Percentiles rank a stretch among this genome's conserved stretches.
Conservation (phyloP, 179 eudicot genomes). For the Carnegiea gigantea region DNA sequence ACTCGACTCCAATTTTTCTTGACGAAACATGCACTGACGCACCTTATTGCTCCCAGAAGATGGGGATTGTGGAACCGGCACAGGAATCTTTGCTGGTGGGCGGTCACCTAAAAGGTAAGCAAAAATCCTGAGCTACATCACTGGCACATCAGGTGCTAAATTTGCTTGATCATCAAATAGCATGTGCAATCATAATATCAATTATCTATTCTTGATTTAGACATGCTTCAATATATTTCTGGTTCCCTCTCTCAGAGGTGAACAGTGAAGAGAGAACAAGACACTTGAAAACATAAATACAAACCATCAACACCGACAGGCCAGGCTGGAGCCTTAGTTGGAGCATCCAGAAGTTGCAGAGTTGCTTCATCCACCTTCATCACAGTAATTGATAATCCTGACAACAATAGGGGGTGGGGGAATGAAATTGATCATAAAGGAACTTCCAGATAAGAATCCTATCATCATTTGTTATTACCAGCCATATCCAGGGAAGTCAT, state of each 20-base stretch:
- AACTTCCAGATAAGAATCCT: not conserved
- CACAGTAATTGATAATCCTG: constrained; percentile 87
- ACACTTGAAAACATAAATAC: constrained; percentile 20
- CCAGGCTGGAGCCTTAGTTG: constrained; percentile 94
- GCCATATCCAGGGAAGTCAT: constrained; percentile 99
- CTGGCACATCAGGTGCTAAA: constrained; percentile 3
- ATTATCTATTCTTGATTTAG: not conserved
- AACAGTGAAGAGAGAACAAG: not conserved
- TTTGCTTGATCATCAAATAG: not conserved
- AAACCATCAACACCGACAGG: constrained; percentile 89
- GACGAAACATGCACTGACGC: constrained; percentile 6
- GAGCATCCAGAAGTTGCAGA: constrained; percentile 72
- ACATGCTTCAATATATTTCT: not conserved
- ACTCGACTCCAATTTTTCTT: constrained; percentile 9
- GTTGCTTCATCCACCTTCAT: constrained; percentile 82
- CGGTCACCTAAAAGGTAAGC: constrained; percentile 57
- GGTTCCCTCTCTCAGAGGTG: constrained; percentile 1
- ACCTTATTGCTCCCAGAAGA: constrained; percentile 61
- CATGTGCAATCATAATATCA: not conserved
- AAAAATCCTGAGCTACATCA: constrained; percentile 22
- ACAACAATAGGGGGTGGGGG: constrained; percentile 7
- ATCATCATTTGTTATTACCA: constrained; percentile 43
- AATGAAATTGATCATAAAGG: not conserved
- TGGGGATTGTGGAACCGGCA: constrained; percentile 69
- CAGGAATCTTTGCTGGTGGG: constrained; percentile 89